Conservation (phyloP, 768 basidiomycete species). For the Aureoboletus auriporus region DNA sequence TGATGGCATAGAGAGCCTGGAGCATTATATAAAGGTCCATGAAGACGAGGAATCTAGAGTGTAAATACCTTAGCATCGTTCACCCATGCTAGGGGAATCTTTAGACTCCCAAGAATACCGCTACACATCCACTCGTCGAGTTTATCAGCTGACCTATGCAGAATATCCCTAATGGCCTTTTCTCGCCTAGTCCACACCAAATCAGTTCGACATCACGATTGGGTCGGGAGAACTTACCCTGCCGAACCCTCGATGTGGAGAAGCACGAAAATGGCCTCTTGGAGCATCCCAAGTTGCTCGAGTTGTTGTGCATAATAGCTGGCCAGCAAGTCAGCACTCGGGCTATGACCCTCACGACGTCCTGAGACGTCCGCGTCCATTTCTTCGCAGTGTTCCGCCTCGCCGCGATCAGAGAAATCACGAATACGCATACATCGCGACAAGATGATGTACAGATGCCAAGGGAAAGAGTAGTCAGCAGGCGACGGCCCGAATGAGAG, state of each 20-base stretch:
- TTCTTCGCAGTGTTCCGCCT: constrained; percentile 35
- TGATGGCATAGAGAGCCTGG: constrained; percentile 65
- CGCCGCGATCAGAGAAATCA: constrained; percentile 83
- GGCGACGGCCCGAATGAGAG: constrained; percentile 72
- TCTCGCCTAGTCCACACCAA: constrained; percentile 56
- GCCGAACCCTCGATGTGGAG: constrained; percentile 79
- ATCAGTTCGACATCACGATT: constrained; percentile 3
- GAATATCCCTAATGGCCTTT: constrained; percentile 76
- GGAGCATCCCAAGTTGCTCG: constrained; percentile 74
- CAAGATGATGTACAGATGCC: constrained; percentile 90
- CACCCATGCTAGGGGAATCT: constrained; percentile 85
- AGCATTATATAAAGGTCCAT: background rate
- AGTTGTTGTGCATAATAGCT: constrained; percentile 84
- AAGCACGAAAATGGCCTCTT: constrained; percentile 85
- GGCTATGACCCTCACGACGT: constrained; percentile 70
- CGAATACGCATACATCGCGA: constrained; percentile 78
- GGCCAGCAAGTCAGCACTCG: constrained; percentile 78
- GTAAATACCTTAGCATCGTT: constrained; percentile 74
- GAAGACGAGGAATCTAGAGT: background rate
- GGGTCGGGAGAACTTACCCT: constrained; percentile 50
- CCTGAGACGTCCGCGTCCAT: constrained; percentile 41
- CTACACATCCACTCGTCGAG: constrained; percentile 72
- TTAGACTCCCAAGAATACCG: constrained; percentile 70
- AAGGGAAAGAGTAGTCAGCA: constrained; percentile 78
- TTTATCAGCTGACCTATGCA: constrained; percentile 62